Evolutionary conservation across 768 basidiomycete species (phyloP).

Genomic region (Mycena amicta): DNA sequence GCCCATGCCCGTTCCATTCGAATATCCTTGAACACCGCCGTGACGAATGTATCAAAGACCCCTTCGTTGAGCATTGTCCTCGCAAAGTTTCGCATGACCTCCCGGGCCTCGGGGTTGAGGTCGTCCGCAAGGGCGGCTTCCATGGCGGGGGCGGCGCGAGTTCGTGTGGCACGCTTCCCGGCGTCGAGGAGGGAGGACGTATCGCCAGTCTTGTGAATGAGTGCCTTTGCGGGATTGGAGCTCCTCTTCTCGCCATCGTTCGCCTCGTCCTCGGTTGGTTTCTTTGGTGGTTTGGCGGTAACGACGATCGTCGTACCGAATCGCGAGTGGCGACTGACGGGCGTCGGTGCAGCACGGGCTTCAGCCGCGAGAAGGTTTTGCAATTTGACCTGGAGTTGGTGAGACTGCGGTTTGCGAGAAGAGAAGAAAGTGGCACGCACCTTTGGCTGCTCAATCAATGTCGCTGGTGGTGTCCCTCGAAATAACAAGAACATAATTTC

Average conservation of each 20-base stretch:
- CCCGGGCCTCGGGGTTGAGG: conserved; percentile 64
- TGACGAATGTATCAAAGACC: conserved; percentile 65
- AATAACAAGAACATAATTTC: conserved; percentile 94
- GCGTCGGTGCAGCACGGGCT: conserved; percentile 56
- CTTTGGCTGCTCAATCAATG: conserved; percentile 65
- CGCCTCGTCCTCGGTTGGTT: conserved; percentile 21
- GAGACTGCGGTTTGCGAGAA: conserved; percentile 11
- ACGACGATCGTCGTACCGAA: conserved; percentile 96
- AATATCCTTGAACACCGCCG: conserved; percentile 88
- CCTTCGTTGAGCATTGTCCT: conserved; percentile 76
- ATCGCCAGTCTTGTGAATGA: conserved; percentile 33
- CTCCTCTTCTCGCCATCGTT: conserved; percentile 28
- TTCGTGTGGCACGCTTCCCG: conserved; percentile 80
- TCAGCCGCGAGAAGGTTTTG: conserved; percentile 79
- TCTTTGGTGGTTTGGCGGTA: conserved; percentile 63
- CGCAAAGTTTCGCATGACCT: conserved; percentile 68
- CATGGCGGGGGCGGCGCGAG: conserved; percentile 73
- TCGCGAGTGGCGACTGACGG: conserved; percentile 84
- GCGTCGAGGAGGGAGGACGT: conserved; percentile 79
- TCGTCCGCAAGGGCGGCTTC: conserved; percentile 71
- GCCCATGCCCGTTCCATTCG: conserved; percentile 93
- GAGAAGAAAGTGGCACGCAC: conserved; percentile 40
- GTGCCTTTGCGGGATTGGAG: conserved; percentile 26
- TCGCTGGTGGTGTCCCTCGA: conserved; percentile 66
- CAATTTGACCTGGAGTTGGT: conserved; percentile 65